Evolutionary conservation across 2,329 filamentous ascomycete species (phyloP).

Genomic region (Aspergillus tubingensis): DNA sequence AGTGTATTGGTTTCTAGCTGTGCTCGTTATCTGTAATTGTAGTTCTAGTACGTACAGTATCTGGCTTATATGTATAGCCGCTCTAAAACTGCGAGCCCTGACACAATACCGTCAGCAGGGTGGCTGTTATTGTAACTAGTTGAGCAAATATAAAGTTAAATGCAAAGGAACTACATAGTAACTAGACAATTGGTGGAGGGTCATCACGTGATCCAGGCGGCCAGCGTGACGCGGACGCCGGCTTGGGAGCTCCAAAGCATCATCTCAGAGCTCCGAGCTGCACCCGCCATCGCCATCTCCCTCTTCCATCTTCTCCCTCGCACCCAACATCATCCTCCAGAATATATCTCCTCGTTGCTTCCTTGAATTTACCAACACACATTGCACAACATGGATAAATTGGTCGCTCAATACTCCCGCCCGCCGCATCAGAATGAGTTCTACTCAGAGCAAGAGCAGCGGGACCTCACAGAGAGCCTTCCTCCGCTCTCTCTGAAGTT

Average conservation of each 20-base stretch:
- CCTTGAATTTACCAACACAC: slow-evolving; percentile 26
- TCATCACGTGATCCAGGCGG: slow-evolving; percentile 15
- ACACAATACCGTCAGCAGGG: not conserved
- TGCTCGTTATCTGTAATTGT: slow-evolving; percentile 6
- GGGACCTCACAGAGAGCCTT: slow-evolving; percentile 69
- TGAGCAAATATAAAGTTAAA: not conserved
- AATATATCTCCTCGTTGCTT: not conserved
- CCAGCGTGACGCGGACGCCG: slow-evolving; percentile 21
- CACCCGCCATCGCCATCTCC: slow-evolving; percentile 13
- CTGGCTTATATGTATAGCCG: not conserved
- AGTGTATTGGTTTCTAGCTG: not conserved
- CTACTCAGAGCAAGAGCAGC: slow-evolving; percentile 70
- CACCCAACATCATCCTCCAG: not conserved
- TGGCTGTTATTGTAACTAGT: not conserved
- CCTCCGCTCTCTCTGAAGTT: slow-evolving; percentile 88
- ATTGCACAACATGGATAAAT: slow-evolving; percentile 72
- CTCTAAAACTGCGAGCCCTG: not conserved
- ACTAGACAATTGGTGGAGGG: too few relatives aligned
- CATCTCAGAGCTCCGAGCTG: slow-evolving; percentile 20
- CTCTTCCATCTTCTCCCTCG: slow-evolving; percentile 11
- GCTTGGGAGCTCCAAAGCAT: slow-evolving; percentile 20
- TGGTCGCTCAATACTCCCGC: slow-evolving; percentile 89
- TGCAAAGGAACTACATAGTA: not conserved
- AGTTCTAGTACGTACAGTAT: not conserved
- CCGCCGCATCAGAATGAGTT: slow-evolving; percentile 73